phyloP scores from a whole-genome alignment of 306 rosid species.

The Hippophae gyantsensis region DNA sequence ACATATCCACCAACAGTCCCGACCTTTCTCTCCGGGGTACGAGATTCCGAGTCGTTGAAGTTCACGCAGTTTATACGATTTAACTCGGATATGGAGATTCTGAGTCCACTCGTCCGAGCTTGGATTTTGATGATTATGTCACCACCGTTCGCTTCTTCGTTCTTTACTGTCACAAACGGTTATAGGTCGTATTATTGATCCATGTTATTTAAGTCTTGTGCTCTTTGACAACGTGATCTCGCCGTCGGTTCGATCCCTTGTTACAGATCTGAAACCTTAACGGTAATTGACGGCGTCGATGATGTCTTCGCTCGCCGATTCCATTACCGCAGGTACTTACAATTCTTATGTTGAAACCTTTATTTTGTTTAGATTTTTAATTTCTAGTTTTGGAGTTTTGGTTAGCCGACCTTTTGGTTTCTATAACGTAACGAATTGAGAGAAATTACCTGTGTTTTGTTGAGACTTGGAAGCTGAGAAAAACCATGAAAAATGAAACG shows the following conservation, averaged over 20 bases:
- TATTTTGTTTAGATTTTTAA: not conserved
- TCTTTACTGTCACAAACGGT: constrained; percentile 9
- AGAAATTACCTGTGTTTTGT: not conserved
- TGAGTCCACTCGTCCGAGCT: constrained; percentile 21
- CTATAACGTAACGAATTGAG: not conserved
- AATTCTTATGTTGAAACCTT: not conserved
- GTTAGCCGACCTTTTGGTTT: constrained; percentile 7
- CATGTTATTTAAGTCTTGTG: constrained; percentile 10
- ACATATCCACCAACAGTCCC: constrained; percentile 12
- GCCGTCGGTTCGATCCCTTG: constrained; percentile 32
- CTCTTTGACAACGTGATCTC: constrained; percentile 26
- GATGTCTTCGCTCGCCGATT: constrained; percentile 47
- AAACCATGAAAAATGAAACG: constrained; percentile 1
- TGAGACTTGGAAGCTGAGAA: not conserved
- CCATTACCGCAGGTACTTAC: constrained; percentile 27
- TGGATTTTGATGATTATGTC: constrained; percentile 13
- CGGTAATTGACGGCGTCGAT: constrained; percentile 33
- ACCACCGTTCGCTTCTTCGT: constrained; percentile 28
- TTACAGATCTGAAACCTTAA: constrained; percentile 43
- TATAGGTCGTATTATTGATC: constrained; percentile 26
- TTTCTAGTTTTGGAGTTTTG: not conserved
- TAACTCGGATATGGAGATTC: constrained; percentile 32
- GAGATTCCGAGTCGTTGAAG: too few species aligned
- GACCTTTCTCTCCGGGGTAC: not conserved
- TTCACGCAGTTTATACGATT: not conserved